Evolutionary conservation across 202 grass and related monocot genomes (phyloP).

Genomic region (Digitaria exilis): DNA sequence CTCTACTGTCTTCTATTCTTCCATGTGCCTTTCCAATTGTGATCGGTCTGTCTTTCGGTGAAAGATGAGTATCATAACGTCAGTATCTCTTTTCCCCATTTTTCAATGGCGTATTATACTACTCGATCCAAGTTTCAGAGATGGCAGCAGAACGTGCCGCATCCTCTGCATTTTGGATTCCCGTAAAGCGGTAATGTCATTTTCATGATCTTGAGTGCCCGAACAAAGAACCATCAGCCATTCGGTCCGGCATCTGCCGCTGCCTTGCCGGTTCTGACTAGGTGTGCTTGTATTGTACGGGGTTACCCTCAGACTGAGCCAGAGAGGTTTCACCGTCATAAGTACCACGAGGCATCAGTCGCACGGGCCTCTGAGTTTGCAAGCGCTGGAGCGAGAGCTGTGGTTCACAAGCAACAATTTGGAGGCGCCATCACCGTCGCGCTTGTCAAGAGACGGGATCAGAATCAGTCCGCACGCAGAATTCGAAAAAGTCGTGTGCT

Average conservation of each 20-base stretch:
- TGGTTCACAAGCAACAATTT: neutral
- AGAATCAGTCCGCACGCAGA: slow-evolving; percentile 3
- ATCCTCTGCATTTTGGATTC: neutral
- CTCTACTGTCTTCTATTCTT: neutral
- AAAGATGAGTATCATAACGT: neutral
- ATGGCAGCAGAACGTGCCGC: neutral
- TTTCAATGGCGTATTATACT: neutral
- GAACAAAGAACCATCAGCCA: too few relatives aligned
- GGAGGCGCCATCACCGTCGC: neutral
- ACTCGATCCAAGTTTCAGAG: neutral
- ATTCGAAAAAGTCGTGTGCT: neutral
- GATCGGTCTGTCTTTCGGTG: neutral
- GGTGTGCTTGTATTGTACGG: neutral
- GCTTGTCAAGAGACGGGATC: neutral
- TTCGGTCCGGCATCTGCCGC: neutral
- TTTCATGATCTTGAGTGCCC: neutral
- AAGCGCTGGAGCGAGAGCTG: neutral
- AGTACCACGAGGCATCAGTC: neutral
- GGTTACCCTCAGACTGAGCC: neutral
- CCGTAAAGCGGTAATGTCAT: neutral
- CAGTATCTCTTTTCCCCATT: neutral
- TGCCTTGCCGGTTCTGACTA: neutral
- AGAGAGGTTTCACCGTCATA: neutral
- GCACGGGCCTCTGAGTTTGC: neutral
- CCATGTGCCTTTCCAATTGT: neutral